A percentile compares a stretch with the other conserved stretches of the same genome.
Conservation (phyloP, 2,329 filamentous ascomycete genomes). For the Chalaropsis thielavioides region DNA sequence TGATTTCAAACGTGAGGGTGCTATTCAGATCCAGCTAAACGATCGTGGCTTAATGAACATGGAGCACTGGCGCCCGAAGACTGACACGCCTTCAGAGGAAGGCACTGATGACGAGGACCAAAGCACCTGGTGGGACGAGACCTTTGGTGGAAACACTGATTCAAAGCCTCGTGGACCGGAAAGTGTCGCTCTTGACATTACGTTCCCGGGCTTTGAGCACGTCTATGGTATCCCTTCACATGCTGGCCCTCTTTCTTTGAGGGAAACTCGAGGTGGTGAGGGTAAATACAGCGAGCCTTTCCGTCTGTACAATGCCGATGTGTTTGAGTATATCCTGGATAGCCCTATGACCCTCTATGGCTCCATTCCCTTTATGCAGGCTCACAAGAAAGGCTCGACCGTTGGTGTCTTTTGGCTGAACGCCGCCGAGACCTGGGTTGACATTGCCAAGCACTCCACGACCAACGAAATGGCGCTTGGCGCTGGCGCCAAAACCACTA, state of each 20-base stretch:
- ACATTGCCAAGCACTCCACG: constrained; percentile 69
- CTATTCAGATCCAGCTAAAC: constrained; percentile 76
- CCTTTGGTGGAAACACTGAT: constrained; percentile 89
- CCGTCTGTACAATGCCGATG: constrained; percentile 87
- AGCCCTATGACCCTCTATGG: constrained; percentile 98
- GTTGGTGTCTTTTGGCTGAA: constrained; percentile 98
- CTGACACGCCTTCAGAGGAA: constrained; percentile 37
- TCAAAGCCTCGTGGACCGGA: constrained; percentile 90
- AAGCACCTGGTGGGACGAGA: constrained; percentile 95
- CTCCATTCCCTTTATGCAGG: constrained; percentile 96
- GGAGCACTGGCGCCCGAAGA: constrained; percentile 87
- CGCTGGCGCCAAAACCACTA: constrained; percentile 52
- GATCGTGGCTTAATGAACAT: constrained; percentile 79
- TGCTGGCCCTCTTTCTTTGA: constrained; percentile 72
- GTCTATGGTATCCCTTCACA: constrained; percentile 94
- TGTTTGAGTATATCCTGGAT: constrained; percentile 94
- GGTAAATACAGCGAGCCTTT: constrained; percentile 83
- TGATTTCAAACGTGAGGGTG: constrained; percentile 72
- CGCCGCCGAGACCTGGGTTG: constrained; percentile 92
- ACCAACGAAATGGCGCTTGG: constrained; percentile 68
- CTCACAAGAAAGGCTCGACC: constrained; percentile 81
- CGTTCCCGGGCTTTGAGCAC: constrained; percentile 80
- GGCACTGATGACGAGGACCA: constrained; percentile 43
- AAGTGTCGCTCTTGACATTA: constrained; percentile 79
- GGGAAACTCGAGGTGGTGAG: constrained; percentile 76